Evolutionary conservation across 208 protist genomes (phyloP), one percentile per base, ranked within the genome.

Genomic region (Leishmania turanica): DNA sequence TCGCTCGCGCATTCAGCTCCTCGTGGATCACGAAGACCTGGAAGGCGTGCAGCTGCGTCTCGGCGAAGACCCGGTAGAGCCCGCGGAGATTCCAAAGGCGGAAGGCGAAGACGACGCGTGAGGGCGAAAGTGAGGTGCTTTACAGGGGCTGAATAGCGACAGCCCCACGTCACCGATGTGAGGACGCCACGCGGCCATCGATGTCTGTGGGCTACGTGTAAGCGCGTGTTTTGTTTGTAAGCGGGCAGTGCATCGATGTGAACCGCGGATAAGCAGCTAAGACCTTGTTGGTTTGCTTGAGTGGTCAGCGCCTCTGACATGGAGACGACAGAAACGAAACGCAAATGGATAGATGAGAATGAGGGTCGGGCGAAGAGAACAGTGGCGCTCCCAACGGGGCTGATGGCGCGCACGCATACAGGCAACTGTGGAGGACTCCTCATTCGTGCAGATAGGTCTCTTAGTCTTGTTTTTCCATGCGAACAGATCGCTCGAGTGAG

Each of bases 21-120:
- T 94, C 37, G 89, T 97, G 0, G 92, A 96, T 56, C 92, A 96
- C 72, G 94, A 97, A 56, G 94, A 97, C 77, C n/a, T 97, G 49
- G 88, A 88, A 21, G 94, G 92, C n/a, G 81, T 97, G 82, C 90
- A 84, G 81, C 80, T 97, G 65, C 89, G 94, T 5, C 82, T 97
- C 8, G 92, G 92, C 3, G 74, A 95, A 66, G 77, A 79, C 42
- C 85, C 79, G 17, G 53, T 64, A 34, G 51, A 17, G 24, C 66
- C 73, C 2, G 37, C 11, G 11, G 79, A 54, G 64, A 60, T 34
- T 2, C 53, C 65, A 47, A 24, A 42, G 15, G 56, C 40, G 42
- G 83, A 75, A 31, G 68, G 75, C 1, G 40, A 60, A 24, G 76
- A 58, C 34, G 56, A 37, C 5, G 31, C 37, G 13, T 68, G 54